Percentiles rank a stretch among this genome's conserved stretches.
Conservation (phyloP, 2,329 filamentous ascomycete species). For the Raffaelea arxii region DNA sequence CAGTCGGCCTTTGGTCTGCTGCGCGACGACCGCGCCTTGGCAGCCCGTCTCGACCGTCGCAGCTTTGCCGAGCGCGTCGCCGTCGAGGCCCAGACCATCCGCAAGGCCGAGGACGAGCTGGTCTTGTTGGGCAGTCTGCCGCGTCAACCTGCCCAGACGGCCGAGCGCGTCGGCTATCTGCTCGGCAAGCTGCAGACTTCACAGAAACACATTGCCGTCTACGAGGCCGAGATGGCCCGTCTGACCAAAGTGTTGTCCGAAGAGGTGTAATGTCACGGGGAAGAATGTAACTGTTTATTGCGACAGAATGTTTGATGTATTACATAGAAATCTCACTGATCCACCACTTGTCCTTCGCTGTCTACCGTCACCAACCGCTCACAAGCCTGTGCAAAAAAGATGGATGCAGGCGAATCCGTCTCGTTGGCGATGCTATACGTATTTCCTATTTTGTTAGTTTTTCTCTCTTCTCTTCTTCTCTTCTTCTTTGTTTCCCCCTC, state of each 20-base stretch:
- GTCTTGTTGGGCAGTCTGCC: constrained; percentile 59
- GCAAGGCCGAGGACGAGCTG: constrained; percentile 72
- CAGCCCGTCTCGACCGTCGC: constrained; percentile 62
- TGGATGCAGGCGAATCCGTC: constrained; percentile 57
- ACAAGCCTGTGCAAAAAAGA: constrained; percentile 91
- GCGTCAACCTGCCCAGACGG: constrained; percentile 59
- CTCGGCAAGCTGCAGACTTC: constrained; percentile 62
- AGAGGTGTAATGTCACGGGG: constrained; percentile 16
- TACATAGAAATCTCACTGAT: neutral
- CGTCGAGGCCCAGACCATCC: constrained; percentile 63
- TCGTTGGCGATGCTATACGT: constrained; percentile 87
- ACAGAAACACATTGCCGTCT: constrained; percentile 63
- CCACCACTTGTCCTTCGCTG: constrained; percentile 3
- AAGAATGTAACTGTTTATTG: too few species aligned
- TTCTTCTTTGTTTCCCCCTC: too few species aligned
- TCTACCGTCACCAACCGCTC: constrained; percentile 30
- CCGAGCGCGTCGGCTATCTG: constrained; percentile 59
- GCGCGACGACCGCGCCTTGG: constrained; percentile 60
- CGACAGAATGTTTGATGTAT: too few species aligned
- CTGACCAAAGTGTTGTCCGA: constrained; percentile 60
- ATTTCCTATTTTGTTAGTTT: constrained; percentile 54
- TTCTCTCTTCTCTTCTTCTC: too few species aligned
- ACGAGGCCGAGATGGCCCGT: constrained; percentile 60
- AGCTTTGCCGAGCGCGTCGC: constrained; percentile 60
- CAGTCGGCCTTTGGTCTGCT: constrained; percentile 70